phyloP scores from a whole-genome alignment of 495 filamentous ascomycete genomes.

The Aspergillus steynii region DNA sequence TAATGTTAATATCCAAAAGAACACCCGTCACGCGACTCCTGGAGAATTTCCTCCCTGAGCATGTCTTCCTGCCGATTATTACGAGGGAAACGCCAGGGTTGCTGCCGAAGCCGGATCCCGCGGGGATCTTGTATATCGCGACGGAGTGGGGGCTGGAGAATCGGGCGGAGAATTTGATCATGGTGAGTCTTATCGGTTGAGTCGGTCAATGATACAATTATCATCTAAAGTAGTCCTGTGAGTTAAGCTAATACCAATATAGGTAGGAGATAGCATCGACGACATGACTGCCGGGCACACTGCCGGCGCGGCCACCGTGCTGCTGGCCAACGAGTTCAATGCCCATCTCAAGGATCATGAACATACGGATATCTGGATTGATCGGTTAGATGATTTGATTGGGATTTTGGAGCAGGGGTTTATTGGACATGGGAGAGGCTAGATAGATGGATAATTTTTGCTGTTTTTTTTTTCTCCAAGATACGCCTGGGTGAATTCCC shows the following conservation, averaged over 20 bases:
- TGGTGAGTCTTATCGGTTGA: conserved; percentile 30
- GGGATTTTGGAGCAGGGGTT: conserved; percentile 69
- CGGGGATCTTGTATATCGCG: conserved; percentile 83
- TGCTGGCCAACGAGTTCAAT: conserved; percentile 83
- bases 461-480: no score
- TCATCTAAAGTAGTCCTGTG: background rate
- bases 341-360: conserved; percentile 68
- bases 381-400: conserved; percentile 68
- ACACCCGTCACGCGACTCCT: conserved; percentile 70
- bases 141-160: conserved; percentile 66
- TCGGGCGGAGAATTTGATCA: conserved; percentile 52
- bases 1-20: conserved; percentile 30
- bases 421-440: conserved; percentile 24
- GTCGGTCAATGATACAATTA: no score
- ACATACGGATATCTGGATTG: conserved; percentile 73
- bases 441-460: background rate
- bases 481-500: no score
- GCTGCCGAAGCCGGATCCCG: conserved; percentile 84
- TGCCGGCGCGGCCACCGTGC: conserved; percentile 86
- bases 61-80: conserved; percentile 76
- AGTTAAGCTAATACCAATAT: conserved; percentile 1
- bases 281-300: conserved; percentile 86
- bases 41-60: conserved; percentile 64
- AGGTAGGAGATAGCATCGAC: conserved; percentile 88
- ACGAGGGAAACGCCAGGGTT: conserved; percentile 72